Percentiles rank a stretch among this genome's conserved stretches.
These are phyloP conservation scores for Trametes polyzona DNA, from an alignment of 1,284 basidiomycete genomes.

Conservation along the genomic window DNA sequence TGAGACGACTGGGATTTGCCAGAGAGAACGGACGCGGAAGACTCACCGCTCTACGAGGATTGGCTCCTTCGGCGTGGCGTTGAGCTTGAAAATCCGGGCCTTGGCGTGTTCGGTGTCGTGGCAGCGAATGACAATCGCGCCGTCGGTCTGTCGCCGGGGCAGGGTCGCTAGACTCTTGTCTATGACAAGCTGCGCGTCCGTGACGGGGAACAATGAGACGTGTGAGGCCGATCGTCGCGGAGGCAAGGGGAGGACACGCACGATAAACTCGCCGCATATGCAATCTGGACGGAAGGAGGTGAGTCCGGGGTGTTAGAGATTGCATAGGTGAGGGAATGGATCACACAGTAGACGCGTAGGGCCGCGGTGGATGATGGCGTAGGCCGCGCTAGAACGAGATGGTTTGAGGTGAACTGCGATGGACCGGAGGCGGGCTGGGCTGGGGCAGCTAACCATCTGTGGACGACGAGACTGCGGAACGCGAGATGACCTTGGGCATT, in stretches of 20 bases:
- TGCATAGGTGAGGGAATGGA: slow-evolving; percentile 14
- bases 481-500: slow-evolving; percentile 84
- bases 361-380: slow-evolving; percentile 78
- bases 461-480: slow-evolving; percentile 80
- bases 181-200: slow-evolving; percentile 72
- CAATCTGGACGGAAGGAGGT: slow-evolving; percentile 56
- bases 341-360: slow-evolving; percentile 79
- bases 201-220: slow-evolving; percentile 13
- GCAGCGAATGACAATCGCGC: slow-evolving; percentile 70
- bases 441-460: slow-evolving; percentile 65
- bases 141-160: slow-evolving; percentile 75
- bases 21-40: background rate
- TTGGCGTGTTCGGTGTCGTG: slow-evolving; percentile 60
- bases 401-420: slow-evolving; percentile 11
- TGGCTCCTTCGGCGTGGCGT: slow-evolving; percentile 64
- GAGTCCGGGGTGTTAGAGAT: background rate
- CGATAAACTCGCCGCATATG: slow-evolving; percentile 84
- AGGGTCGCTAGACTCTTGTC: slow-evolving; percentile 72
- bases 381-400: slow-evolving; percentile 59
- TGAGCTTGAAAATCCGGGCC: slow-evolving; percentile 78
- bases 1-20: background rate
- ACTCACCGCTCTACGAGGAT: slow-evolving; percentile 73
- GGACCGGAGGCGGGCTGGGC: slow-evolving; percentile 6
- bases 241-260: slow-evolving; percentile 42
- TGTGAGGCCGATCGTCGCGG: slow-evolving; percentile 13